A percentile compares a stretch with the other conserved stretches of the same genome.
Conservation (phyloP, 495 filamentous ascomycete genomes). For the Evernia prunastri region DNA sequence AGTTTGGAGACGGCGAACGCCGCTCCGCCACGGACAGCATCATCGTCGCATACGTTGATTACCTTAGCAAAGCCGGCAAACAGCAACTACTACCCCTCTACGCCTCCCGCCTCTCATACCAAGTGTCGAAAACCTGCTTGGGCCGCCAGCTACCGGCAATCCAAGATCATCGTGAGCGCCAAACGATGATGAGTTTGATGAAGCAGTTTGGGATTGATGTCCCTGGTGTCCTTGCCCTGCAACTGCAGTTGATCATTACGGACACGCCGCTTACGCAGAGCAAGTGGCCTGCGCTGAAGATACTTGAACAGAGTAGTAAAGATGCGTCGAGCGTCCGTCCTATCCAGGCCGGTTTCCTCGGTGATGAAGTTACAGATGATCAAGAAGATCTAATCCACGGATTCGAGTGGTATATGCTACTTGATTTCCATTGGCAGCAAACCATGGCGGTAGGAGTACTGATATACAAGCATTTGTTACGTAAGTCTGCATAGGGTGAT, state of each 20-base stretch:
- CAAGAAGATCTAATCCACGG: conserved; percentile 71
- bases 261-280: conserved; percentile 35
- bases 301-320: conserved; percentile 35
- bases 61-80: conserved; percentile 60
- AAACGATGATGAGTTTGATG: conserved; percentile 47
- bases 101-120: conserved; percentile 60
- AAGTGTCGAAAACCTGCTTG: conserved; percentile 40
- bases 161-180: conserved; percentile 48
- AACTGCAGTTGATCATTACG: conserved; percentile 49
- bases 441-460: conserved; percentile 60
- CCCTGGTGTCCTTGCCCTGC: conserved; percentile 45
- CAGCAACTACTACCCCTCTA: conserved; percentile 78
- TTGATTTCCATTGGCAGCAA: conserved; percentile 62
- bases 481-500: conserved; percentile 42
- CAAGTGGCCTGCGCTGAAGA: conserved; percentile 39
- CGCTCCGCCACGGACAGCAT: conserved; percentile 51
- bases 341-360: conserved; percentile 59
- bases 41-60: conserved; percentile 68
- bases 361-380: conserved; percentile 49
- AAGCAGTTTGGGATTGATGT: conserved; percentile 48
- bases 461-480: conserved; percentile 66
- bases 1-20: conserved; percentile 30
- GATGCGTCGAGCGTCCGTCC: conserved; percentile 17
- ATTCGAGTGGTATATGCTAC: conserved; percentile 75
- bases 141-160: conserved; percentile 56